Conservation (phyloP, 1,139 yeast genomes). For the Scheffersomyces titani region DNA sequence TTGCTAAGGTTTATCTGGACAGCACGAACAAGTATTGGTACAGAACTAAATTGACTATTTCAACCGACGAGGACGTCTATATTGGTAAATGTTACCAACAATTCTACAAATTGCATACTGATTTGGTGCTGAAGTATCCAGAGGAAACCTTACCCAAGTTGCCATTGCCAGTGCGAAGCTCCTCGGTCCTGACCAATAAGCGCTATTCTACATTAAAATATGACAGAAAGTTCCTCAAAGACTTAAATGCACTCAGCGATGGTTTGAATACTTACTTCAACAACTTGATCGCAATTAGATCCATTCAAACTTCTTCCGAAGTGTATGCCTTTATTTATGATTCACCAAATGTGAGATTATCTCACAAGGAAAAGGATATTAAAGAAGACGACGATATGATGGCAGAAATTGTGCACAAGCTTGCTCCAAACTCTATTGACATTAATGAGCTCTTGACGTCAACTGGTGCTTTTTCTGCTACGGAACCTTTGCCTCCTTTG, state of each 20-base stretch:
- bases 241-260: constrained; percentile 11
- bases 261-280: constrained; percentile 13
- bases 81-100: constrained; percentile 23
- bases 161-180: constrained; percentile 13
- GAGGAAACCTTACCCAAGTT: constrained; percentile 8
- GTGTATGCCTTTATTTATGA: constrained; percentile 8
- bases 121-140: constrained; percentile 6
- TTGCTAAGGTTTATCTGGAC: constrained; percentile 18
- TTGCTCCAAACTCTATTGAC: constrained; percentile 26
- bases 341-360: constrained; percentile 5
- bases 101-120: constrained; percentile 19
- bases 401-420: constrained; percentile 21
- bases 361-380: background rate
- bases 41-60: constrained; percentile 14
- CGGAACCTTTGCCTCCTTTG: constrained; percentile 30
- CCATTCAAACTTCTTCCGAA: constrained; percentile 7
- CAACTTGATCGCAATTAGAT: constrained; percentile 5
- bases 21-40: constrained; percentile 19
- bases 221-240: constrained; percentile 9
- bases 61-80: constrained; percentile 10
- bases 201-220: background rate
- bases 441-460: constrained; percentile 14
- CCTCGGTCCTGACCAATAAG: constrained; percentile 4
- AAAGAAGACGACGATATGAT: background rate
- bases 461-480: constrained; percentile 22